phyloP scores from a whole-genome alignment of 2,329 filamentous ascomycete species.

The Xylaria sp. region DNA sequence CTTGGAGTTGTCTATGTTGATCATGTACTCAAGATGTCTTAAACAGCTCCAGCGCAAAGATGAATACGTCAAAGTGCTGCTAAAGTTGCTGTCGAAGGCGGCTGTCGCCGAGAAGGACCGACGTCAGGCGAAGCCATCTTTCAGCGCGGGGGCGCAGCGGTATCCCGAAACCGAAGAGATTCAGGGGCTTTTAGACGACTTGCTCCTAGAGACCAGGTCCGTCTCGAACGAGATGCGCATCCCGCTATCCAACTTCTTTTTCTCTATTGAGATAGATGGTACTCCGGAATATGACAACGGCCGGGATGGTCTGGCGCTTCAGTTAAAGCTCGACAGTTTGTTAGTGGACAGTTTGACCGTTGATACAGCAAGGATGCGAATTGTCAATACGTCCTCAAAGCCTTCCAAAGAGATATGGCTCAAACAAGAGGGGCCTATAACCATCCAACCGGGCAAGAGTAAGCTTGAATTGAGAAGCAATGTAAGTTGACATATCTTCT shows the following conservation, averaged over 20 bases:
- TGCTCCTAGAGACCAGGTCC: conserved; percentile 57
- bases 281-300: conserved; percentile 75
- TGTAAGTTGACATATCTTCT: conserved; percentile 47
- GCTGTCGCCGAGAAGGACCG: conserved; percentile 64
- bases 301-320: conserved; percentile 79
- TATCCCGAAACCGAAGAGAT: conserved; percentile 53
- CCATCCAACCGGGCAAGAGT: conserved; percentile 65
- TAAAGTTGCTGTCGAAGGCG: conserved; percentile 78
- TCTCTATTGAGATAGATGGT: conserved; percentile 72
- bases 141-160: conserved; percentile 50
- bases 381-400: conserved; percentile 65
- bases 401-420: conserved; percentile 75
- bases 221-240: conserved; percentile 70
- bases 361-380: conserved; percentile 70
- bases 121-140: conserved; percentile 52
- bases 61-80: conserved; percentile 79
- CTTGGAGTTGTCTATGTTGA: conserved; percentile 83
- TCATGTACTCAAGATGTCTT: conserved; percentile 86
- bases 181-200: conserved; percentile 58
- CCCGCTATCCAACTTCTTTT: conserved; percentile 79
- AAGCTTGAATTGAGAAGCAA: conserved; percentile 57
- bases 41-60: conserved; percentile 78
- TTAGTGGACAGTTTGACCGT: conserved; percentile 76
- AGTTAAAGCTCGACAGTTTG: conserved; percentile 75
- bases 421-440: conserved; percentile 57